Evolutionary conservation across 345 rosid genomes (phyloP).

Genomic region (Rhodamnia rubescens): DNA sequence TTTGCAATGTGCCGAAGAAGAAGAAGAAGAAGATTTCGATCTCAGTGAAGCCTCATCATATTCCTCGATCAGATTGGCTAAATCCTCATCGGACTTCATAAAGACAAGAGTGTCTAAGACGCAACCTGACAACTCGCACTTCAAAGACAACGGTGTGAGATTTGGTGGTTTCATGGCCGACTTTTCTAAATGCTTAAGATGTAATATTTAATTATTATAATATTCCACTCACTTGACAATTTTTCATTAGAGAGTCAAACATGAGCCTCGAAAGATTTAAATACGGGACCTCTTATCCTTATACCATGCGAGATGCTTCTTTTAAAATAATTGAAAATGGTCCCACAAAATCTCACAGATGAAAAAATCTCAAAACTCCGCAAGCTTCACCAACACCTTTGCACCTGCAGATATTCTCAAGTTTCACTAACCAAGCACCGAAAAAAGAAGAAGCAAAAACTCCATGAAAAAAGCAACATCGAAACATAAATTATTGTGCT

Average conservation of each 20-base stretch:
- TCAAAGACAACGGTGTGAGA: slow-evolving; percentile 6
- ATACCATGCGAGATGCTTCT: no score
- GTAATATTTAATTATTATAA: no score
- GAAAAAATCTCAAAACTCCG: slow-evolving; percentile 41
- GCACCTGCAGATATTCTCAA: not conserved
- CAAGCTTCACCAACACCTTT: slow-evolving; percentile 43
- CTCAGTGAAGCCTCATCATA: slow-evolving; percentile 16
- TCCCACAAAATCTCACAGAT: not conserved
- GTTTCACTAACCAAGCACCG: not conserved
- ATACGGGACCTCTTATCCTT: no score
- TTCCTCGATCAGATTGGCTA: slow-evolving; percentile 34
- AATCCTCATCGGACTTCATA: slow-evolving; percentile 67
- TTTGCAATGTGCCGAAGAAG: not conserved
- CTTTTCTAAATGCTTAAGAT: no score
- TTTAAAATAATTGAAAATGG: no score
- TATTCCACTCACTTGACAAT: no score
- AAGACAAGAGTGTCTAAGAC: slow-evolving; percentile 69
- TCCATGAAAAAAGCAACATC: not conserved
- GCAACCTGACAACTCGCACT: slow-evolving; percentile 67
- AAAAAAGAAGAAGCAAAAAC: not conserved
- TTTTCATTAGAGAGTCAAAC: no score
- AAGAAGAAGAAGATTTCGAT: not conserved
- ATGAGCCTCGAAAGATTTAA: no score
- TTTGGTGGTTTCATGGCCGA: no score
- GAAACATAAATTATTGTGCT: not conserved